Evolutionary conservation across 2,329 filamentous ascomycete genomes (phyloP).

Genomic region (Botrytis galanthina): DNA sequence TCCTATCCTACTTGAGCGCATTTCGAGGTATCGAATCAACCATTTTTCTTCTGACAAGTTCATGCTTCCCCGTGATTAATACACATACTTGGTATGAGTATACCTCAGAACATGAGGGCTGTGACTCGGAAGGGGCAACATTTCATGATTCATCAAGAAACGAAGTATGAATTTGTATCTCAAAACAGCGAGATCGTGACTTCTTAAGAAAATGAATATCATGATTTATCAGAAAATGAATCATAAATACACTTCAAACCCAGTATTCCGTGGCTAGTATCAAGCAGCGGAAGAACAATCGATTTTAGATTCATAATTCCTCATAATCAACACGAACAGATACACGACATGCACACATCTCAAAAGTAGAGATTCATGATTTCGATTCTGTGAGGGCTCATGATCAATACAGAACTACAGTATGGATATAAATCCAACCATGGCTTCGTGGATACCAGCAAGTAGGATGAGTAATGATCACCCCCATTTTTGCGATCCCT

Average conservation of each 20-base stretch:
- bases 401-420: neutral
- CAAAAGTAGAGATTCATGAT: too few species aligned
- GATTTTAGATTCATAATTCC: too few species aligned
- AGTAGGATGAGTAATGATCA: neutral
- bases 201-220: neutral
- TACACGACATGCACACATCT: too few species aligned
- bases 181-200: too few species aligned
- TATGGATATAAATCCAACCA: neutral
- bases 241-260: neutral
- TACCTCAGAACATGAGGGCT: neutral
- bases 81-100: neutral
- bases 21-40: neutral
- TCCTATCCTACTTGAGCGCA: too few species aligned
- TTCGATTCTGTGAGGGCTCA: too few species aligned
- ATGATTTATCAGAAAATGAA: neutral
- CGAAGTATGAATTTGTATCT: too few species aligned
- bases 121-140: neutral
- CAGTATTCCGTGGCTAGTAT: fast-evolving
- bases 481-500: neutral
- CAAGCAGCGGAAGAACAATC: too few species aligned
- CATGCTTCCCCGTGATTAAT: neutral
- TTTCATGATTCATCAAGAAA: neutral
- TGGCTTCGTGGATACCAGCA: neutral
- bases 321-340: too few species aligned
- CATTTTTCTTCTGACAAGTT: neutral